Evolutionary conservation across 768 basidiomycete species (phyloP), one percentile per base, ranked within the genome.

Genomic region (Kwoniella sp.): DNA sequence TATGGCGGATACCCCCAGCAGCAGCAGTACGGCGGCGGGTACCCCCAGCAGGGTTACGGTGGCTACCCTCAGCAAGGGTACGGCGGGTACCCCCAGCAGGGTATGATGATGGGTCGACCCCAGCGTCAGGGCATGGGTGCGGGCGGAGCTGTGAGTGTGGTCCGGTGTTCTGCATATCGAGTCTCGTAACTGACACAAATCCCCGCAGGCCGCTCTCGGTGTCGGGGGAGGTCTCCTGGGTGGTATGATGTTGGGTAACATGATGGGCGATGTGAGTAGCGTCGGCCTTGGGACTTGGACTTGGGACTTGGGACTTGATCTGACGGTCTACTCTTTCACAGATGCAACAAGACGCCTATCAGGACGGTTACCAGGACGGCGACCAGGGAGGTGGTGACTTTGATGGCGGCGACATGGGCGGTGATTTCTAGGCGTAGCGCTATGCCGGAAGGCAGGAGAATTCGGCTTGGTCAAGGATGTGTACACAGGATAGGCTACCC

Each of bases 171-270:
- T n/a, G n/a, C n/a, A n/a, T n/a, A n/a, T n/a, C n/a, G n/a, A n/a
- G n/a, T n/a, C n/a, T n/a, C n/a, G n/a, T n/a, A n/a, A n/a, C n/a
- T n/a, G n/a, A n/a, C n/a, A n/a, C n/a, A n/a, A n/a, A n/a, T n/a
- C n/a, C 37, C 10, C 23, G 12, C 25, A 63, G 61, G 58, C 63
- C 23, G 63, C 62, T 14, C 45, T 70, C 1, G 68, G 68, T 50
- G 15, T 65, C 5, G 68, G 68, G 38, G 68, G 65, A 51, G 68
- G 68, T 60, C 32, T 60, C 28, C 43, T 64, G 36, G 62, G 69
- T 31, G 69, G 69, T 34, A 65, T 70, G 65, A 53, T 70, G 58
- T 47, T 70, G 14, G 69, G 61, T 10, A 56, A 67, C 26, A 62
- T 62, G 58, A 67, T 70, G 17, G 12, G 12, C 0, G 57, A 65